Conservation (phyloP, 169 alveolate genomes). For the Plasmodium sp. region DNA sequence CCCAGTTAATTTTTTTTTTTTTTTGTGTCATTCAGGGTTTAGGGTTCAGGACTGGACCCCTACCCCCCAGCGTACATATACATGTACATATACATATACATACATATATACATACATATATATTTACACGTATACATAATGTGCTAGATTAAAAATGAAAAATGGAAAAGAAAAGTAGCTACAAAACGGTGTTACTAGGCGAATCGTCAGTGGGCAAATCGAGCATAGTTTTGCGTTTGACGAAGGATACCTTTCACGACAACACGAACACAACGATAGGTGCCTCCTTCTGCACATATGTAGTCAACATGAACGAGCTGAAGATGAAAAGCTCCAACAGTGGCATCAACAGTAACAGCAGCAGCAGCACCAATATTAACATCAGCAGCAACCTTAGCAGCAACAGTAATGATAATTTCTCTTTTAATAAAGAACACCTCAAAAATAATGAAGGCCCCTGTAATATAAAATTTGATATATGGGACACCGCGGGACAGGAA, state of each 20-base stretch:
- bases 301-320: slow-evolving; percentile 75
- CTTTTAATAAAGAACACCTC: slow-evolving; percentile 16
- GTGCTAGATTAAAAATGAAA: slow-evolving; percentile 38
- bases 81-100: not conserved
- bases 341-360: not conserved
- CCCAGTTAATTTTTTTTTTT: slow-evolving; percentile 5
- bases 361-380: not conserved
- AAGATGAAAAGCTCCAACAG: slow-evolving; percentile 27
- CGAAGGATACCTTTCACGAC: slow-evolving; percentile 91
- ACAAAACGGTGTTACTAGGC: slow-evolving; percentile 92
- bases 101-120: not conserved
- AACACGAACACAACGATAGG: slow-evolving; percentile 92
- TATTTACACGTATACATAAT: slow-evolving; percentile 4
- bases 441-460: slow-evolving; percentile 45
- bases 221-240: slow-evolving; percentile 91
- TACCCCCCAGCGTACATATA: not conserved
- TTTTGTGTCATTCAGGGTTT: not conserved
- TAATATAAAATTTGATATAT: slow-evolving; percentile 88
- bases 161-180: slow-evolving; percentile 82
- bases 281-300: slow-evolving; percentile 90
- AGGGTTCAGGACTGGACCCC: not conserved
- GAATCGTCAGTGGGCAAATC: slow-evolving; percentile 94
- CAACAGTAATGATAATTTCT: not conserved
- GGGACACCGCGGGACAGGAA: slow-evolving; percentile 96
- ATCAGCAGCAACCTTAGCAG: not conserved